Evolutionary conservation across 192 early-diverging fungal genomes (phyloP), one percentile per base, ranked within the genome.

Genomic region (Linnemannia exigua): DNA sequence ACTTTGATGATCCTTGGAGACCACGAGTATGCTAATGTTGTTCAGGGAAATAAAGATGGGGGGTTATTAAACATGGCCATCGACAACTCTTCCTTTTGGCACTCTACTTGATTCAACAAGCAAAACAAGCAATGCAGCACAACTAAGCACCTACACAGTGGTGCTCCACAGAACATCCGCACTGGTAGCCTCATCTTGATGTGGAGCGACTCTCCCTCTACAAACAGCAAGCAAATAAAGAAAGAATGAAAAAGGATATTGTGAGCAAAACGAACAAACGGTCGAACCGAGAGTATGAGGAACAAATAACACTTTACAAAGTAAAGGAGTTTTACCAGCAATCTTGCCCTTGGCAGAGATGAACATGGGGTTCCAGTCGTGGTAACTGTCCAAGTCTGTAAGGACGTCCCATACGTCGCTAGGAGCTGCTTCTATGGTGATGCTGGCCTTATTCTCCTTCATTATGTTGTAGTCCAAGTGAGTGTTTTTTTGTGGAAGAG

Each of bases 331-430:
- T 1, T 46, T 84, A 85, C 83, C 74, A 19, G 67, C 74, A 9
- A 79, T 35, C 28, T 36, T 85, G 51, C 83, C 83, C 14, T 75
- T 79, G 44, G 73, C 77, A 5, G 72, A 52, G 19, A 73, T 68
- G n/a, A 85, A 54, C 54, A 85, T 36, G 2, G 83, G 83, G 38
- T 85, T 85, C 83, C 83, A 85, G 28, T 85, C 74, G 38, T 69
- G 74, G 28, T 85, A 85, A 46, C 50, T 66, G 3, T 51, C 44
- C 11, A 85, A 41, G 51, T 85, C 83, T n/a, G 83, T 85, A 15
- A 85, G 77, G 37, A 79, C 77, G 14, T 71, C 44, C 83, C 83
- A 85, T 2, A 85, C 77, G 36, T 76, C 77, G 4, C 61, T 33
- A 8, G 83, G 77, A 67, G 67, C 51, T 5, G 83, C 83, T 15